phyloP scores from a whole-genome alignment of 768 basidiomycete genomes.

The Omphalotus guepiniiformis region DNA sequence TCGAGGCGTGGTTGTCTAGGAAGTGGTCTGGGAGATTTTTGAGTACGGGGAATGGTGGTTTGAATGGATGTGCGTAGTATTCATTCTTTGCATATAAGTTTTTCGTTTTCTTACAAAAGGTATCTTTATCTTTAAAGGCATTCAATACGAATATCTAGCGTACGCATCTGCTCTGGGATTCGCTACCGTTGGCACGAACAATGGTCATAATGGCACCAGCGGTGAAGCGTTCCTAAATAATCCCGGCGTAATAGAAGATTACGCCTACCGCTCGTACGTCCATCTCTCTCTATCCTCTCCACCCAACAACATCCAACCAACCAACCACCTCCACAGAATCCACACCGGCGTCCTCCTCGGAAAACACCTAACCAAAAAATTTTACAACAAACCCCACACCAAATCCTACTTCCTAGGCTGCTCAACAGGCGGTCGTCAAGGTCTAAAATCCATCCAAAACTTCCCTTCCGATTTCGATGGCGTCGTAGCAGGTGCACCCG shows the following conservation, averaged over 20 bases:
- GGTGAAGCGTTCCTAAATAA: slow-evolving; percentile 14
- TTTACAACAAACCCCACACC: slow-evolving; percentile 13
- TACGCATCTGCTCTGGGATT: slow-evolving; percentile 13
- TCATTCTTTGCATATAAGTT: not conserved
- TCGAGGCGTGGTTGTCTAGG: slow-evolving; percentile 12
- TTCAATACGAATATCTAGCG: slow-evolving; percentile 7
- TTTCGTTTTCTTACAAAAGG: not conserved
- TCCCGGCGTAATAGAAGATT: slow-evolving; percentile 20
- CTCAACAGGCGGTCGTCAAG: slow-evolving; percentile 20
- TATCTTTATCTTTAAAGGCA: slow-evolving; percentile 1
- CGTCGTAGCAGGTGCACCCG: slow-evolving; percentile 19
- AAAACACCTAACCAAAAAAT: slow-evolving; percentile 17
- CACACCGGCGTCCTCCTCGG: slow-evolving; percentile 16
- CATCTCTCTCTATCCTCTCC: not conserved
- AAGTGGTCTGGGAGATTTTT: slow-evolving; percentile 10
- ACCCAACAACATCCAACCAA: not conserved
- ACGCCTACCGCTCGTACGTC: slow-evolving; percentile 12
- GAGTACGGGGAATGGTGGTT: slow-evolving; percentile 10
- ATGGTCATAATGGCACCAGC: slow-evolving; percentile 17
- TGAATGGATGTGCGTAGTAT: slow-evolving; percentile 10
- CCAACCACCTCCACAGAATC: not conserved
- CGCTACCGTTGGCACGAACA: slow-evolving; percentile 16
- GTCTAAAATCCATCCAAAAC: slow-evolving; percentile 11
- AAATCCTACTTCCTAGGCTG: slow-evolving; percentile 23
- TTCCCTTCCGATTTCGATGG: slow-evolving; percentile 21